phyloP scores from a whole-genome alignment of 2,329 filamentous ascomycete genomes.

The Aspergillus clavatus region DNA sequence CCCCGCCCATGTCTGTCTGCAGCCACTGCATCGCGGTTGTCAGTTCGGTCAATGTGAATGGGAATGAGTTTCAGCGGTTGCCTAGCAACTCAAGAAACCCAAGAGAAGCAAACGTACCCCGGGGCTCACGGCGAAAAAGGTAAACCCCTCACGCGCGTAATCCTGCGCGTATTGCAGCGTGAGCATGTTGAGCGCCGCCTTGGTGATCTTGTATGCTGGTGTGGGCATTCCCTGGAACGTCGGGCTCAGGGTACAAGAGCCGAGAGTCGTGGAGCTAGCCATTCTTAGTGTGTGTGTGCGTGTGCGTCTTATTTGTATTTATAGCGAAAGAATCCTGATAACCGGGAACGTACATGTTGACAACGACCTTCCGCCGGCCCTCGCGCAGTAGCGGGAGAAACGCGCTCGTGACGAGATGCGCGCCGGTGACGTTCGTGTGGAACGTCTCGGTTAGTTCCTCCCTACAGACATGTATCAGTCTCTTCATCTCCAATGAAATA shows the following conservation, averaged over 20 bases:
- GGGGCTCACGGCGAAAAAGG: conserved; percentile 39
- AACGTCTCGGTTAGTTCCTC: conserved; percentile 38
- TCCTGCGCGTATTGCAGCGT: conserved; percentile 31
- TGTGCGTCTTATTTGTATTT: no score
- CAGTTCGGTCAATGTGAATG: no score
- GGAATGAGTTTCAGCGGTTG: not conserved
- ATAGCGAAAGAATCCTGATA: no score
- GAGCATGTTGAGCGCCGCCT: conserved; percentile 47
- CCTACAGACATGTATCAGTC: no score
- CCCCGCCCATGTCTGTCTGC: conserved; percentile 41
- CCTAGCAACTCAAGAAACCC: not conserved
- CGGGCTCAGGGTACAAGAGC: conserved; percentile 34
- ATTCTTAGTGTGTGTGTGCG: no score
- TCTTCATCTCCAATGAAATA: not conserved
- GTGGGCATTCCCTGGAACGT: conserved; percentile 18
- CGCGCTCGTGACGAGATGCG: conserved; percentile 37
- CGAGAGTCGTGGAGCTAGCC: conserved; percentile 42
- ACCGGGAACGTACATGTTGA: conserved; percentile 39
- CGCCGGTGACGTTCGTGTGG: conserved; percentile 39
- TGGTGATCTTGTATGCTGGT: conserved; percentile 44
- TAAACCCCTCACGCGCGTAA: conserved; percentile 39
- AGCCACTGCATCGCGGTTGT: conserved; percentile 42
- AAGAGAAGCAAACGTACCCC: conserved; percentile 34
- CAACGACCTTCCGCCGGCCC: conserved; percentile 40
- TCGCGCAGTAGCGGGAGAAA: conserved; percentile 39